A percentile compares a stretch with the other conserved stretches of the same genome.
Conservation (phyloP, 2,329 filamentous ascomycete genomes). For the Arthrobotrys musiformis region DNA sequence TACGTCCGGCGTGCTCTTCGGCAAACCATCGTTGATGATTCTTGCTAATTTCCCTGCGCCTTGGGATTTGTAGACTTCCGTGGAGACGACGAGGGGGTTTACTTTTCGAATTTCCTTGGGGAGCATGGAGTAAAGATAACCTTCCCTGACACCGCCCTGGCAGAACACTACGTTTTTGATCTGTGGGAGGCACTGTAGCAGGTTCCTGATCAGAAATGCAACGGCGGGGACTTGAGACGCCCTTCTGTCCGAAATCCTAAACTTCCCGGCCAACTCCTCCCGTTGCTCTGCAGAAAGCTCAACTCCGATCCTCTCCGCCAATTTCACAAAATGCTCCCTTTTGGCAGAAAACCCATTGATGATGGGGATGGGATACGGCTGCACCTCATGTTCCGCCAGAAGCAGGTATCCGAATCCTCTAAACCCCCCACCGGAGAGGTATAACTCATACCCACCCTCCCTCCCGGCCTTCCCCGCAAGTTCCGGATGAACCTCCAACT, state of each 20-base stretch:
- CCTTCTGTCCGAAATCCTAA: conserved; percentile 82
- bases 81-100: conserved; percentile 75
- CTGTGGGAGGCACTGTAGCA: conserved; percentile 75
- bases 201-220: conserved; percentile 78
- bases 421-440: conserved; percentile 89
- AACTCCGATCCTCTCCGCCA: conserved; percentile 60
- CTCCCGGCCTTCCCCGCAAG: conserved; percentile 65
- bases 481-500: conserved; percentile 69
- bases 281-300: conserved; percentile 41
- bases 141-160: conserved; percentile 86
- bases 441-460: conserved; percentile 73
- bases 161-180: conserved; percentile 84
- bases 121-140: conserved; percentile 79
- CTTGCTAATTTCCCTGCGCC: conserved; percentile 66
- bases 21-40: conserved; percentile 67
- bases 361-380: conserved; percentile 83
- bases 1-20: conserved; percentile 62
- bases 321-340: conserved; percentile 69
- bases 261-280: conserved; percentile 63
- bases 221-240: conserved; percentile 86
- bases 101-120: conserved; percentile 70
- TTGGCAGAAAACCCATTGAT: conserved; percentile 81
- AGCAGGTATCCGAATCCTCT: conserved; percentile 90
- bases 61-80: conserved; percentile 65
- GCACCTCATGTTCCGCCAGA: conserved; percentile 78